phyloP scores from a whole-genome alignment of 805 yeast genomes.

The Starmerella apicola region DNA sequence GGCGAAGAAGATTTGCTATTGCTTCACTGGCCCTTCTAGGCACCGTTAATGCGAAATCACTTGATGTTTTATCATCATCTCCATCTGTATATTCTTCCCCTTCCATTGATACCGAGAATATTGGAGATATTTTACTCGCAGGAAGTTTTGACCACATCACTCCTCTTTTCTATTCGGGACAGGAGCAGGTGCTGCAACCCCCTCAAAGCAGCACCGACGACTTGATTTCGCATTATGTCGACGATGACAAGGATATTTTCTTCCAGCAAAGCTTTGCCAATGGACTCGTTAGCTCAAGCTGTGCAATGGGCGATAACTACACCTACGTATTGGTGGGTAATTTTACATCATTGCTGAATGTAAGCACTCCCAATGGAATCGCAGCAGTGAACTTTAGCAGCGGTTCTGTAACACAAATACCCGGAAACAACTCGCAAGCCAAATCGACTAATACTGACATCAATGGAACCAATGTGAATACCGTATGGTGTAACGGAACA shows the following conservation, averaged over 20 bases:
- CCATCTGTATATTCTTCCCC: constrained; percentile 1
- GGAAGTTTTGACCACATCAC: constrained; percentile 26
- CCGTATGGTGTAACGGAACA: constrained; percentile 39
- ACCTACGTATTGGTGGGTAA: constrained; percentile 19
- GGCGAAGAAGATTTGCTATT: too few species aligned
- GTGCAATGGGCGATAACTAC: constrained; percentile 14
- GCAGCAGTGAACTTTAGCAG: constrained; percentile 8
- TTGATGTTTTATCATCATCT: background rate
- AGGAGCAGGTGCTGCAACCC: constrained; percentile 23
- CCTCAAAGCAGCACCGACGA: constrained; percentile 14
- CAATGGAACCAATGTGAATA: constrained; percentile 23
- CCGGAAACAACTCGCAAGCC: background rate
- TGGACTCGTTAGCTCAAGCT: constrained; percentile 15
- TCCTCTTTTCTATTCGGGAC: constrained; percentile 28
- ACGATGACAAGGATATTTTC: constrained; percentile 10
- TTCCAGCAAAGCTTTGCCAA: constrained; percentile 19
- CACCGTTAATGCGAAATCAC: too few species aligned
- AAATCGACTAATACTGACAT: background rate
- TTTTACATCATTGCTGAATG: constrained; percentile 10
- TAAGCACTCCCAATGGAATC: constrained; percentile 3
- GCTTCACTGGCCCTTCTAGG: too few species aligned
- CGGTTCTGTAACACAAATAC: background rate
- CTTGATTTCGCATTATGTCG: constrained; percentile 7
- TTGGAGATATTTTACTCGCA: constrained; percentile 15
- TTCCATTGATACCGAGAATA: constrained; percentile 3